Conservation (phyloP, 805 yeast species). For the Sugiyamaella valdiviana region DNA sequence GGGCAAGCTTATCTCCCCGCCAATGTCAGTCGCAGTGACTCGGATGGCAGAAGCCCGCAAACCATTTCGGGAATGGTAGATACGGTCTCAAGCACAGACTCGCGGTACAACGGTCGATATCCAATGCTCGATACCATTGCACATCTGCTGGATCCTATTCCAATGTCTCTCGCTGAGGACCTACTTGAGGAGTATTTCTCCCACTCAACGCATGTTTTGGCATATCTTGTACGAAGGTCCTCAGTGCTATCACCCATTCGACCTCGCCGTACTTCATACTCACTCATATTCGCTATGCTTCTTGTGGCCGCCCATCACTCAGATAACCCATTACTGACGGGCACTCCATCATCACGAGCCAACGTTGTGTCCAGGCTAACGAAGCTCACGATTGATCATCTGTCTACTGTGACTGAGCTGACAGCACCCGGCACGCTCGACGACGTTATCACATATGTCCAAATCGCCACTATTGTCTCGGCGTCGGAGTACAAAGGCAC, state of each 20-base stretch:
- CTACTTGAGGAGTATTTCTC: conserved; percentile 27
- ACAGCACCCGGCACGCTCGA: conserved; percentile 25
- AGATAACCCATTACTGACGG: conserved; percentile 26
- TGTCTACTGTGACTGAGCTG: conserved; percentile 24
- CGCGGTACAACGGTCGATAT: conserved; percentile 10
- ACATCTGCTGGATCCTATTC: conserved; percentile 13
- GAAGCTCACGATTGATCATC: conserved; percentile 21
- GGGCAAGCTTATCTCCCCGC: neutral
- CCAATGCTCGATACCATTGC: conserved; percentile 20
- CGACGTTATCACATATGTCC: conserved; percentile 30
- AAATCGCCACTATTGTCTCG: conserved; percentile 29
- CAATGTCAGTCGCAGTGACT: conserved; percentile 1
- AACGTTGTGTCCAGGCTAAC: conserved; percentile 21
- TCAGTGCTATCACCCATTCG: conserved; percentile 21
- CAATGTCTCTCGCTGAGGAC: conserved; percentile 25
- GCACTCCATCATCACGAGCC: conserved; percentile 26
- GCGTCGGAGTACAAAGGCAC: conserved; percentile 32
- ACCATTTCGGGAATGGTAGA: neutral
- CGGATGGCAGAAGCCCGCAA: conserved; percentile 5
- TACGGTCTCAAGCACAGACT: conserved; percentile 2
- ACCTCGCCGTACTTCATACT: conserved; percentile 21
- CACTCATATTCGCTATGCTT: conserved; percentile 26
- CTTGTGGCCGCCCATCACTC: conserved; percentile 29
- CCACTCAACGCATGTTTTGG: conserved; percentile 28
- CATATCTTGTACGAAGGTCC: conserved; percentile 23